These are phyloP conservation scores for Canariomyces notabilis DNA, from an alignment of 2,329 filamentous ascomycete species.

Conservation along the genomic window DNA sequence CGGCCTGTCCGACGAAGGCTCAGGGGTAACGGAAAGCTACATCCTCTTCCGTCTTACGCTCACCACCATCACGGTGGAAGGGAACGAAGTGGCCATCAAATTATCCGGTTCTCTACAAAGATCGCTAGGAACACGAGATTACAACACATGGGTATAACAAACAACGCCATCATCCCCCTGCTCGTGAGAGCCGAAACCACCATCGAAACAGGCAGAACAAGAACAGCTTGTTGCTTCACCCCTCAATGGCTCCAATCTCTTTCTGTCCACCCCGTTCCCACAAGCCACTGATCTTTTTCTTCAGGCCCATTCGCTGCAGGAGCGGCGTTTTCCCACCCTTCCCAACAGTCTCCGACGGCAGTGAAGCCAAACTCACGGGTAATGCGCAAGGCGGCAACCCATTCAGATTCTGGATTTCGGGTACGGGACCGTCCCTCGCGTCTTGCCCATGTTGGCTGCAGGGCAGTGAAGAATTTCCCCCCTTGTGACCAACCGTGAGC, in stretches of 20 bases:
- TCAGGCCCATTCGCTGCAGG: constrained; percentile 16
- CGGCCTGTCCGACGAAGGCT: no score
- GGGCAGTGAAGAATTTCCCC: neutral
- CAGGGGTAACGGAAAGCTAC: no score
- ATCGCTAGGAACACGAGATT: no score
- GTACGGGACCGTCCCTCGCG: constrained; percentile 1
- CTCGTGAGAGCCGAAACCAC: no score
- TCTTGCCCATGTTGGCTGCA: neutral
- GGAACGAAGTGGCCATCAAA: no score
- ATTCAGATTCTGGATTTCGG: neutral
- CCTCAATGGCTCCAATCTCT: constrained; percentile 10
- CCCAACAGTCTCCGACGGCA: constrained; percentile 11
- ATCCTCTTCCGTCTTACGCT: no score
- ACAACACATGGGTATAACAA: no score
- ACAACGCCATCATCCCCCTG: no score
- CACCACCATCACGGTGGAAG: no score
- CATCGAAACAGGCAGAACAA: no score
- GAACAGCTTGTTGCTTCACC: no score
- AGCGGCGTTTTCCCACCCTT: constrained; percentile 8
- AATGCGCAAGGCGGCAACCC: constrained; percentile 16
- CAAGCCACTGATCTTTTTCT: constrained; percentile 18
- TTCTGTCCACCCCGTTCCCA: constrained; percentile 9
- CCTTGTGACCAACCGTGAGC: neutral
- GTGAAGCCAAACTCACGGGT: constrained; percentile 9
- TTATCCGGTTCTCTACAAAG: no score